Percentiles rank a stretch among this genome's conserved stretches.
Conservation (phyloP, 768 basidiomycete genomes). For the Boletus fagicola region DNA sequence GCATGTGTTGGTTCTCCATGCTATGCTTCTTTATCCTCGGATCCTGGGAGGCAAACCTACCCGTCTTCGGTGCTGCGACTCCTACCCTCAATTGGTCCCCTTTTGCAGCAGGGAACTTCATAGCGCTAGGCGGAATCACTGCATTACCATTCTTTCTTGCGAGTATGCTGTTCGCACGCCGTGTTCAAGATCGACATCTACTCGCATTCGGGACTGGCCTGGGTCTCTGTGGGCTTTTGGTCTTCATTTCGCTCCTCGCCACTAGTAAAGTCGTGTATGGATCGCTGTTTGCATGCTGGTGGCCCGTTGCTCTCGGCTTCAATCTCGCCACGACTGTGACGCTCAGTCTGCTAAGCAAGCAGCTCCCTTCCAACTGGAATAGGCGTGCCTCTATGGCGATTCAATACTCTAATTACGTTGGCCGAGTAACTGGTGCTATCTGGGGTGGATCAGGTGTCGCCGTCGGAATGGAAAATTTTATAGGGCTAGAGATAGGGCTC, state of each 20-base stretch:
- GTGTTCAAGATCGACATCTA: slow-evolving; percentile 58
- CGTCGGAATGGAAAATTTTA: slow-evolving; percentile 56
- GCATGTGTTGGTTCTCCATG: slow-evolving; percentile 73
- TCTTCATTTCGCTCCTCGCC: slow-evolving; percentile 47
- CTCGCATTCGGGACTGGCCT: slow-evolving; percentile 52
- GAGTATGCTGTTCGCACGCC: slow-evolving; percentile 56
- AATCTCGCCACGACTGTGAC: slow-evolving; percentile 72
- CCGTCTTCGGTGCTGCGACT: slow-evolving; percentile 49
- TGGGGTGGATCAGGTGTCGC: slow-evolving; percentile 62
- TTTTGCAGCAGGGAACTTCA: slow-evolving; percentile 65
- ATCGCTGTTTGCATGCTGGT: slow-evolving; percentile 44
- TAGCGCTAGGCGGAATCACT: slow-evolving; percentile 61
- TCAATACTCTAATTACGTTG: slow-evolving; percentile 67
- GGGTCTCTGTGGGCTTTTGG: slow-evolving; percentile 51
- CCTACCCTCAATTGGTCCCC: slow-evolving; percentile 54
- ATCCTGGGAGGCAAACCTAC: slow-evolving; percentile 67
- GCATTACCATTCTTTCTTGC: slow-evolving; percentile 65
- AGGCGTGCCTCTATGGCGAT: slow-evolving; percentile 53
- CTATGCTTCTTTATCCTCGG: slow-evolving; percentile 69
- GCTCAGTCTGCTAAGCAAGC: slow-evolving; percentile 64
- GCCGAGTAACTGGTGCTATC: slow-evolving; percentile 63
- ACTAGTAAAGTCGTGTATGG: slow-evolving; percentile 44
- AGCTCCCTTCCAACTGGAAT: slow-evolving; percentile 63
- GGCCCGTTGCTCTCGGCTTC: slow-evolving; percentile 64
- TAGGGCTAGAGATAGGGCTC: slow-evolving; percentile 58